These are phyloP conservation scores for Monosporozyma siamensis DNA, from an alignment of 805 yeast genomes.

Conservation along the genomic window DNA sequence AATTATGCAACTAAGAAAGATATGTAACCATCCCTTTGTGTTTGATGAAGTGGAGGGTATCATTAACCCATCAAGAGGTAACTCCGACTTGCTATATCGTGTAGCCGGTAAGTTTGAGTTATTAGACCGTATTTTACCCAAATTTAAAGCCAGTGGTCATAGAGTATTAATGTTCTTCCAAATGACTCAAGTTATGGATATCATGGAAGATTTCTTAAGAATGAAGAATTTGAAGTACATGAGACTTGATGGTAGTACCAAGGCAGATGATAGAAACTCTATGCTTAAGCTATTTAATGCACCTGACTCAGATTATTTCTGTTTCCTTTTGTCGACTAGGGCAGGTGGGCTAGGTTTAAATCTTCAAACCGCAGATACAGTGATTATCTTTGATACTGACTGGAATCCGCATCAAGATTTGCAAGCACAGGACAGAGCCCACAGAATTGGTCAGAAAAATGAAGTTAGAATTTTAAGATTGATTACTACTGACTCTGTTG, in stretches of 20 bases:
- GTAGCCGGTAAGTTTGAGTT: slow-evolving; percentile 89
- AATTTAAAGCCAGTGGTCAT: slow-evolving; percentile 78
- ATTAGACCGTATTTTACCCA: slow-evolving; percentile 79
- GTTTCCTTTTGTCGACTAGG: slow-evolving; percentile 84
- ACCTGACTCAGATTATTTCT: slow-evolving; percentile 78
- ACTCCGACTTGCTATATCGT: slow-evolving; percentile 79
- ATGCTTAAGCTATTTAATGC: slow-evolving; percentile 74
- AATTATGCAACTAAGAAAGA: slow-evolving; percentile 90
- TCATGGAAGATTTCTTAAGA: slow-evolving; percentile 91
- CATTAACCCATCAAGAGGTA: slow-evolving; percentile 62
- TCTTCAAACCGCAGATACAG: slow-evolving; percentile 95
- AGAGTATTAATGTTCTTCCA: slow-evolving; percentile 89
- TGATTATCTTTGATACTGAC: slow-evolving; percentile 92
- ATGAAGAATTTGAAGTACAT: slow-evolving; percentile 65
- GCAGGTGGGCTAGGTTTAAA: slow-evolving; percentile 98
- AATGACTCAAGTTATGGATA: slow-evolving; percentile 98
- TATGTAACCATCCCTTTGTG: slow-evolving; percentile 96
- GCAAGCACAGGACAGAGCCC: slow-evolving; percentile 98
- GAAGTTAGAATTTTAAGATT: slow-evolving; percentile 88
- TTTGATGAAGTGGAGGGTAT: slow-evolving; percentile 87
- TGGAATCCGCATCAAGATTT: slow-evolving; percentile 99
- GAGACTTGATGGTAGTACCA: slow-evolving; percentile 91
- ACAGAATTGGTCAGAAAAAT: slow-evolving; percentile 95
- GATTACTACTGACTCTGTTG: slow-evolving; percentile 88
- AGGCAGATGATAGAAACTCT: slow-evolving; percentile 84